Percentiles rank a stretch among this genome's conserved stretches.
Conservation (phyloP, 345 rosid genomes). For the Tarenaya hassleriana region DNA sequence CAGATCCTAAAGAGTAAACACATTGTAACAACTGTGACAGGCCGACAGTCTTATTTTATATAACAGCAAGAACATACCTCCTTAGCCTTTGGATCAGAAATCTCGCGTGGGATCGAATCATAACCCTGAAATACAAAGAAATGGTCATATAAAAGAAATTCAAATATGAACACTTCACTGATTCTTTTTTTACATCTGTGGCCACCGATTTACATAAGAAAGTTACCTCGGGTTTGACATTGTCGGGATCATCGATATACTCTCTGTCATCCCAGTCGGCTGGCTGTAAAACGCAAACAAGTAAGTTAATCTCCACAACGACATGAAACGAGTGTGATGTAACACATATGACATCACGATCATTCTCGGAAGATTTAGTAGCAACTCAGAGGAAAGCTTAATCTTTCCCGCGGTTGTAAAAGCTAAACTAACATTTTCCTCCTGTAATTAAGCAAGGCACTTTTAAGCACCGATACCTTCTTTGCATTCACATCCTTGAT, state of each 20-base stretch:
- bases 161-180: no score
- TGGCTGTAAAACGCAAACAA: constrained; percentile 42
- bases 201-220: constrained; percentile 14
- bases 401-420: not conserved
- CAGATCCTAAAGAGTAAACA: constrained; percentile 16
- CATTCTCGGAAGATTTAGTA: no score
- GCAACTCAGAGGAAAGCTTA: no score
- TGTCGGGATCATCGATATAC: constrained; percentile 76
- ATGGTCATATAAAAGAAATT: not conserved
- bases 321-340: no score
- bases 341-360: no score
- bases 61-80: constrained; percentile 32
- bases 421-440: constrained; percentile 6
- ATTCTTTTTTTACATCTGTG: constrained; percentile 9
- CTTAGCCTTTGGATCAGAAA: constrained; percentile 62
- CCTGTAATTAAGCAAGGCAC: not conserved
- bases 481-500: constrained; percentile 67
- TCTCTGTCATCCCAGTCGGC: constrained; percentile 92
- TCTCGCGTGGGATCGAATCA: constrained; percentile 50
- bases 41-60: not conserved
- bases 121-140: constrained; percentile 42
- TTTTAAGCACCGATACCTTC: constrained; percentile 42
- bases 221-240: constrained; percentile 72
- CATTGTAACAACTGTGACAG: not conserved
- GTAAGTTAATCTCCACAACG: not conserved